Base-by-base conservation (phyloP, 2,329 filamentous ascomycete genomes). In the Arthrobotrys entomopaga region DNA sequence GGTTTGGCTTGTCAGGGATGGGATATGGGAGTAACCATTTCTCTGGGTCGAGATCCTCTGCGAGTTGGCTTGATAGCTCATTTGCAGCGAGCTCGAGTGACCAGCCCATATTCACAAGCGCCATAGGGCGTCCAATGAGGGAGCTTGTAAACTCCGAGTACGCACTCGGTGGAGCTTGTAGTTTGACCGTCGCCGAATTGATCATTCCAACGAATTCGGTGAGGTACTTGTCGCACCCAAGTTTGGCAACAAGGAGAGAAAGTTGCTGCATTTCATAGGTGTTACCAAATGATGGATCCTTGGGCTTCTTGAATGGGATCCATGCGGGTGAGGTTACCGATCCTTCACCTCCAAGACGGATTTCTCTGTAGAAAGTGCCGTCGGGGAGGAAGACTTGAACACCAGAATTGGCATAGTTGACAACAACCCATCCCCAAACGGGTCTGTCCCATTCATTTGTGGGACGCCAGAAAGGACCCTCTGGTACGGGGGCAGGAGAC, bases 341-440 rank as follows among this genome's bases (percentile, higher is more conserved):
- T 0, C 26, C 1, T 34, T 16, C 0, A 79, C 80, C 81, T 79
- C 80, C 81, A 16, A 83, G 22, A 3, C 82, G 80, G 0, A 83
- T 79, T 65, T 83, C 83, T 7, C 81, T 79, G 76, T 83, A 84
- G 78, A 84, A 84, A 0, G 79, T 81, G 10, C 83, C 83, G 29
- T 83, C 81, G 0, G 76, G 72, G 0, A 80, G 66, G 77, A 84
- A 84, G 2, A 85, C 15, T 77, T 84, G 83, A 1, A 84, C 74
- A 1, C 80, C 82, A 4, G 78, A 77, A 74, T 84, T 80, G 26
- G 79, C 79, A 56, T 82, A 84, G 77, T 85, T 84, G 40, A 80
- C 76, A 1, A 84, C 77, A 2, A 84, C 48, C 82, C 82, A 84
- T 26, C 82, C 82, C 80, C 81, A 83, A 19, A 84, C 81, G 0